phyloP scores from a whole-genome alignment of 495 filamentous ascomycete species.

The Penicillium malachiteum region DNA sequence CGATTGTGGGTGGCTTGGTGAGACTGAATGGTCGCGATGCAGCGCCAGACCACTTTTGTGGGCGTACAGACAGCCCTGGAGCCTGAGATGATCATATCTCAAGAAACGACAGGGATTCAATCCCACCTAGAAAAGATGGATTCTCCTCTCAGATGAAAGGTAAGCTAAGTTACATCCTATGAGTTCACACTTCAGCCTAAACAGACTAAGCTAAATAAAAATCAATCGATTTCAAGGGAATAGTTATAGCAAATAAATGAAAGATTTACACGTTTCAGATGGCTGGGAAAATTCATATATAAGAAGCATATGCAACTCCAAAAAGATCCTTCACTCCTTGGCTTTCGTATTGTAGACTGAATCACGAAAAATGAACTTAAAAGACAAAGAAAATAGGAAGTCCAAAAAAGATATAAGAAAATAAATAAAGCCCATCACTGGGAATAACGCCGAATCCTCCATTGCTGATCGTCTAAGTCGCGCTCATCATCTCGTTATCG shows the following conservation, averaged over 20 bases:
- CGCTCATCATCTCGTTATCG: slow-evolving; percentile 34
- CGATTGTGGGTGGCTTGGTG: too few species aligned
- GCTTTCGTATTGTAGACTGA: slow-evolving; percentile 2
- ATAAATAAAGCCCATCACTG: slow-evolving; percentile 15
- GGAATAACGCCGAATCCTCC: slow-evolving; percentile 40
- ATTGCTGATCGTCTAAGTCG: slow-evolving; percentile 32
- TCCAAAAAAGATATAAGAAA: slow-evolving; percentile 2
- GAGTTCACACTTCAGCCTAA: too few species aligned
- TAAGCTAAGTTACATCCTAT: too few species aligned
- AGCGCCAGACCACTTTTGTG: too few species aligned
- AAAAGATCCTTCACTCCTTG: slow-evolving; percentile 5
- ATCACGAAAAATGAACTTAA: slow-evolving; percentile 1
- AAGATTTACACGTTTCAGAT: background rate
- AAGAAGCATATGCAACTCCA: slow-evolving; percentile 3
- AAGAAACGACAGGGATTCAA: too few species aligned
- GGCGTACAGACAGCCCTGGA: too few species aligned
- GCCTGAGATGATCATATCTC: too few species aligned
- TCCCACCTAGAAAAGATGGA: too few species aligned
- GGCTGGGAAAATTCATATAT: background rate
- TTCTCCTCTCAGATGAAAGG: too few species aligned
- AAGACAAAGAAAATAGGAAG: slow-evolving; percentile 6
- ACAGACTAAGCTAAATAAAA: too few species aligned
- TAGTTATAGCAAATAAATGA: background rate
- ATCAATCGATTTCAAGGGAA: too few species aligned
- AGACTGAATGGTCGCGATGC: too few species aligned